Evolutionary conservation across 805 yeast genomes (phyloP).

Genomic region (Candida wancherniae): DNA sequence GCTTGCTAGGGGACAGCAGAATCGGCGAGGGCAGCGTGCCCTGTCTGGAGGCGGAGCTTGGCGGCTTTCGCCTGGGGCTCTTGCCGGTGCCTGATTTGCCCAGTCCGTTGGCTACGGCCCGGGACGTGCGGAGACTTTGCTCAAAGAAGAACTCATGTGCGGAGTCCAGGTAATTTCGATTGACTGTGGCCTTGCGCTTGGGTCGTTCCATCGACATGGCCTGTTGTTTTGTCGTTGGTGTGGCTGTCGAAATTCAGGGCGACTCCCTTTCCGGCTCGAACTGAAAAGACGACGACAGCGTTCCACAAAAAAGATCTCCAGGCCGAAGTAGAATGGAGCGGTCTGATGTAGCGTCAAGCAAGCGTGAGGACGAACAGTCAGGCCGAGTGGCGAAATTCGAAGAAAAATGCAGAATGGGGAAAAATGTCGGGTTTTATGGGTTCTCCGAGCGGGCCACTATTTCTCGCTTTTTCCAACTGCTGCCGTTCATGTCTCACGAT

Average conservation of each 20-base stretch:
- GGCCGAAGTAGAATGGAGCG: no score
- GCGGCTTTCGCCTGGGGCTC: slow-evolving; percentile 4
- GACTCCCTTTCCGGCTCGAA: no score
- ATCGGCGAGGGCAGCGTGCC: not conserved
- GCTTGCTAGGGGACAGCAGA: not conserved
- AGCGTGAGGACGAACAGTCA: no score
- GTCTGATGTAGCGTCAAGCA: no score
- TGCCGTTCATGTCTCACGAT: no score
- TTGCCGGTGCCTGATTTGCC: slow-evolving; percentile 2
- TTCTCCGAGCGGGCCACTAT: no score
- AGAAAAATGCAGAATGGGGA: no score
- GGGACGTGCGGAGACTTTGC: slow-evolving; percentile 1
- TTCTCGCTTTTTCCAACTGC: no score
- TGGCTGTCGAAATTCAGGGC: not conserved
- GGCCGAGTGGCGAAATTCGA: no score
- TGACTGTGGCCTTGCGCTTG: slow-evolving; percentile 17
- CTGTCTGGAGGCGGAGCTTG: slow-evolving; percentile 1
- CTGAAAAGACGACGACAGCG: no score
- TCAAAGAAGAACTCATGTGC: slow-evolving; percentile 14
- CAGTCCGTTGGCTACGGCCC: slow-evolving; percentile 3
- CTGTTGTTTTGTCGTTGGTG: not conserved
- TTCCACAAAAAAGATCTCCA: no score
- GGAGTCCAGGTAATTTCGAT: slow-evolving; percentile 17
- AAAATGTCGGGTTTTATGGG: no score
- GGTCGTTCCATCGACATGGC: slow-evolving; percentile 16